phyloP scores from a whole-genome alignment of 2,329 filamentous ascomycete genomes.

The Diaporthe eres region DNA sequence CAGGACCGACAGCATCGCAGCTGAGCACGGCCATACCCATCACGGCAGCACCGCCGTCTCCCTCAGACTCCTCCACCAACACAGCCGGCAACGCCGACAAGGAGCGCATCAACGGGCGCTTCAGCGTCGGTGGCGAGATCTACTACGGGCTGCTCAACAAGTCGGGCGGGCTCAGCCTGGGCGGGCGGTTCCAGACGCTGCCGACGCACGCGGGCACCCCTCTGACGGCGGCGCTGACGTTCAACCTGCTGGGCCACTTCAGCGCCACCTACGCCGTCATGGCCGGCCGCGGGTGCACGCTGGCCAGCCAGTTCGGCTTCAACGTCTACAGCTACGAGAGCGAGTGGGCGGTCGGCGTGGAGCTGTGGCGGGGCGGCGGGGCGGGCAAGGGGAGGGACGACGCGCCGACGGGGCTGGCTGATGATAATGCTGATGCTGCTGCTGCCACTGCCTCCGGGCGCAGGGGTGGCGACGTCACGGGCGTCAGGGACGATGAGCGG shows the following conservation, averaged over 20 bases:
- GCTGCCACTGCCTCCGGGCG: not conserved
- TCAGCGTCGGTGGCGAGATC: constrained; percentile 91
- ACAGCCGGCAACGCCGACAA: constrained; percentile 51
- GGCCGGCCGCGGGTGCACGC: constrained; percentile 79
- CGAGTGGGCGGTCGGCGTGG: constrained; percentile 90
- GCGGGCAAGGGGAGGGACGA: constrained; percentile 46
- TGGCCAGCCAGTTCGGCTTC: constrained; percentile 94
- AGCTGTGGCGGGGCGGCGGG: constrained; percentile 81
- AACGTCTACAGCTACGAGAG: constrained; percentile 99
- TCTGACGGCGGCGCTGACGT: constrained; percentile 90
- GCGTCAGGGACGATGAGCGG: not conserved
- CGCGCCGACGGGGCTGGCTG: not conserved
- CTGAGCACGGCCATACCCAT: not conserved
- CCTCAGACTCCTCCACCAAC: not conserved
- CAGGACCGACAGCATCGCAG: constrained; percentile 42
- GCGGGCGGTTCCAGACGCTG: constrained; percentile 89
- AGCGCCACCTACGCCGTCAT: constrained; percentile 93
- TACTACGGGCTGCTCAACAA: constrained; percentile 98
- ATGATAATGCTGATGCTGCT: no score
- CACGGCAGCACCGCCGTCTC: not conserved
- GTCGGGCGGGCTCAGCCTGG: constrained; percentile 90
- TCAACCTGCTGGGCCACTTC: constrained; percentile 95
- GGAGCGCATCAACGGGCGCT: constrained; percentile 81
- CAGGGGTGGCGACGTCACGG: not conserved
- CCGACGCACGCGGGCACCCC: constrained; percentile 87